Percentiles rank a stretch among this genome's conserved stretches.
Evolutionary conservation across 129 eudicot genomes (phyloP).

Genomic region (Gnaphalium uliginosum): DNA sequence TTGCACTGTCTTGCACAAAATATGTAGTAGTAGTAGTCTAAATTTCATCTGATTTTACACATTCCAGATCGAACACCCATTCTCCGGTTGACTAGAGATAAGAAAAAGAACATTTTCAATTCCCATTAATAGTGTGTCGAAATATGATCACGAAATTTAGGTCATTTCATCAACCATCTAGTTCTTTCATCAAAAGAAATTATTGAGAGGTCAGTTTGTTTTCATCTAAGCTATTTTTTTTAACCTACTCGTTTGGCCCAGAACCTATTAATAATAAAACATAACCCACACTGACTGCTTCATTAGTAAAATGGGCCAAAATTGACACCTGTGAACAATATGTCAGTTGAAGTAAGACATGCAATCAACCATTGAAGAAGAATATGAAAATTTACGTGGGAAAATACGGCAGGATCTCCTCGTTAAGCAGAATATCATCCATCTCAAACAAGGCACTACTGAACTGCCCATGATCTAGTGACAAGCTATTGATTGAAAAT

Average conservation of each 20-base stretch:
- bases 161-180: too few relatives aligned
- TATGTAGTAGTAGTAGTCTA: too few relatives aligned
- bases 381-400: slow-evolving; percentile 37
- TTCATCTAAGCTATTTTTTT: not conserved
- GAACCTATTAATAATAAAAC: not conserved
- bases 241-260: not conserved
- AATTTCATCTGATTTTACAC: too few relatives aligned
- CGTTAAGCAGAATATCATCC: slow-evolving; percentile 43
- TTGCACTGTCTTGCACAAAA: too few relatives aligned
- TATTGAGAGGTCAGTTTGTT: too few relatives aligned
- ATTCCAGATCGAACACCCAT: too few relatives aligned
- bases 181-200: too few relatives aligned
- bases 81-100: too few relatives aligned
- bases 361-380: slow-evolving; percentile 18
- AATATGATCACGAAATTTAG: too few relatives aligned
- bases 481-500: slow-evolving; percentile 44
- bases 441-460: slow-evolving; percentile 50
- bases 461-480: slow-evolving; percentile 49
- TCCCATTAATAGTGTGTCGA: too few relatives aligned
- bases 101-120: too few relatives aligned
- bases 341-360: not conserved
- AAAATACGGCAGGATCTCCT: slow-evolving; percentile 33
- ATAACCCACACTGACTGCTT: not conserved
- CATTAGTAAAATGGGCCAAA: not conserved
- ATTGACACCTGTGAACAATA: not conserved